phyloP scores from a whole-genome alignment of 768 basidiomycete genomes.

The Atractiella rhizophila region DNA sequence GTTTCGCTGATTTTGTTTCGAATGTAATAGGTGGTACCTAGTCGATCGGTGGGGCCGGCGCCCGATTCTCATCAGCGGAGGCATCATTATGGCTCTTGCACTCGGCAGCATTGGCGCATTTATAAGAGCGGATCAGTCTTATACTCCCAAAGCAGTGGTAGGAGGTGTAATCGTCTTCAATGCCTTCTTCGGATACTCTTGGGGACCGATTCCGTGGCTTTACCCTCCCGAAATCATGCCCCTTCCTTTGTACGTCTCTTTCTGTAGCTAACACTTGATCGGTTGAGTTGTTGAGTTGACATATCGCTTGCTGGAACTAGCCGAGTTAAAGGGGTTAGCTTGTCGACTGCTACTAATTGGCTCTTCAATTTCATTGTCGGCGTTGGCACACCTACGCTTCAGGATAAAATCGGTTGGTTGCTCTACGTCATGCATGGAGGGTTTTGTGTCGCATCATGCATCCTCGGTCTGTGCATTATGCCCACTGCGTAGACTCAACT shows the following conservation, averaged over 20 bases:
- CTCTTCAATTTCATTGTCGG: conserved; percentile 78
- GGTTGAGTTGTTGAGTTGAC: too few species aligned
- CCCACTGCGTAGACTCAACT: not conserved
- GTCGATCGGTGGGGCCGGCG: conserved; percentile 78
- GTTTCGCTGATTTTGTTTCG: not conserved
- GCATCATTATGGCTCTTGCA: conserved; percentile 56
- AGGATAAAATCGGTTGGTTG: conserved; percentile 68
- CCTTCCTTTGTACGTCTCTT: not conserved
- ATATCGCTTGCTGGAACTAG: conserved; percentile 54
- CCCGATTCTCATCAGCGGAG: conserved; percentile 61
- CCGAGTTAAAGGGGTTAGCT: conserved; percentile 80
- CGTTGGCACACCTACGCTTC: conserved; percentile 58
- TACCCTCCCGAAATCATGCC: conserved; percentile 12
- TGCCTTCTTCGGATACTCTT: conserved; percentile 75
- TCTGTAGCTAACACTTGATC: not conserved
- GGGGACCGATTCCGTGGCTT: conserved; percentile 11
- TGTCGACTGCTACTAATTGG: conserved; percentile 54
- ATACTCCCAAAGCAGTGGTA: conserved; percentile 69
- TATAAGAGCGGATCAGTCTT: conserved; percentile 68
- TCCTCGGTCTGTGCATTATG: conserved; percentile 14
- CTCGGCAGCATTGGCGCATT: conserved; percentile 67
- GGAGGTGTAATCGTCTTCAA: conserved; percentile 75
- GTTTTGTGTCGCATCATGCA: conserved; percentile 29
- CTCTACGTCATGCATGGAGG: conserved; percentile 76
- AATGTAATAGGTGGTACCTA: conserved; percentile 50